phyloP scores from a whole-genome alignment of 106 monocot genomes.

The Chionographis japonica region DNA sequence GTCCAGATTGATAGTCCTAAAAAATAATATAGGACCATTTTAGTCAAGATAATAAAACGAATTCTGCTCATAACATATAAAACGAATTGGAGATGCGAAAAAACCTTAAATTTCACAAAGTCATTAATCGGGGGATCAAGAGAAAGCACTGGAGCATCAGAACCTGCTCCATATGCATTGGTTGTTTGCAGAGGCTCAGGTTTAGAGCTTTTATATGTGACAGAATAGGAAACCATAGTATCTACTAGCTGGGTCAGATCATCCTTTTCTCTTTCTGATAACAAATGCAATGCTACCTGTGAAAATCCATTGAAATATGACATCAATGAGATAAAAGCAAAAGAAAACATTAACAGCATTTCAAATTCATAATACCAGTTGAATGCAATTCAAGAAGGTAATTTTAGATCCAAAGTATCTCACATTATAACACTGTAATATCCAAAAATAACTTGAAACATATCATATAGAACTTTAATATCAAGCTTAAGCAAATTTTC shows the following conservation, averaged over 20 bases:
- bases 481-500: too few species aligned
- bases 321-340: not conserved
- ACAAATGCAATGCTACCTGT: slow-evolving; percentile 81
- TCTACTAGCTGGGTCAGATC: slow-evolving; percentile 73
- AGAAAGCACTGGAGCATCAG: slow-evolving; percentile 42
- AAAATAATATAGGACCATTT: slow-evolving; percentile 1
- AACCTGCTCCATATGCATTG: slow-evolving; percentile 24
- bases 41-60: not conserved
- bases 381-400: not conserved
- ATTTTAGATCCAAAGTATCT: not conserved
- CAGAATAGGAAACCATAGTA: slow-evolving; percentile 80
- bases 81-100: not conserved
- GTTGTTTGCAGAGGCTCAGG: slow-evolving; percentile 24
- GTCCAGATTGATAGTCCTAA: slow-evolving; percentile 62
- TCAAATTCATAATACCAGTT: not conserved
- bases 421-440: too few species aligned
- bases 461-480: not conserved
- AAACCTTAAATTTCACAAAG: slow-evolving; percentile 80
- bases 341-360: not conserved
- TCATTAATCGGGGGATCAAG: slow-evolving; percentile 72
- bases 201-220: slow-evolving; percentile 76
- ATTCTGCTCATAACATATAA: not conserved
- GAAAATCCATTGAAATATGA: slow-evolving; percentile 2
- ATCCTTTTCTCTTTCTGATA: slow-evolving; percentile 83
- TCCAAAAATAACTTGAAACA: not conserved